These are phyloP conservation scores for Scheffersomyces quercinus DNA, from an alignment of 1,139 yeast species.

Conservation along the genomic window DNA sequence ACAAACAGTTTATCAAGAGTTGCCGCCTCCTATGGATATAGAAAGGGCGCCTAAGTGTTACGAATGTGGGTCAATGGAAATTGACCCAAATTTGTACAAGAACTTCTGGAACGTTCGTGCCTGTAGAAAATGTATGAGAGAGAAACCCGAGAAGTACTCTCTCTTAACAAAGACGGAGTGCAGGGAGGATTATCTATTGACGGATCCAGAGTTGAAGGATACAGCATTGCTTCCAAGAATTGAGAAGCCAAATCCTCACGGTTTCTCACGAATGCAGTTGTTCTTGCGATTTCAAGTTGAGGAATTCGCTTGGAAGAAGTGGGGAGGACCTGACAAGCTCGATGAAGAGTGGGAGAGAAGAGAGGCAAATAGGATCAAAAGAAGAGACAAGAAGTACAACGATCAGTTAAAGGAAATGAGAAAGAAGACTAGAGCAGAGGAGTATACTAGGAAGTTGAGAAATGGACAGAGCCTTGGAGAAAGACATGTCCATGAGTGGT, in stretches of 20 bases:
- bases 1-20: slow-evolving; percentile 46
- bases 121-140: slow-evolving; percentile 74
- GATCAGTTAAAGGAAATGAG: slow-evolving; percentile 81
- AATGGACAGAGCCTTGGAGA: slow-evolving; percentile 53
- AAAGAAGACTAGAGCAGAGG: slow-evolving; percentile 88
- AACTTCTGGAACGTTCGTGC: slow-evolving; percentile 69
- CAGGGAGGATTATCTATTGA: slow-evolving; percentile 83
- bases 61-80: slow-evolving; percentile 78
- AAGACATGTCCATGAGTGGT: slow-evolving; percentile 79
- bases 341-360: slow-evolving; percentile 92
- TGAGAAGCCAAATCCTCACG: slow-evolving; percentile 94
- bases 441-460: slow-evolving; percentile 69
- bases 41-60: slow-evolving; percentile 73
- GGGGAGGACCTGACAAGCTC: slow-evolving; percentile 89
- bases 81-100: slow-evolving; percentile 70
- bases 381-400: slow-evolving; percentile 80
- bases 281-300: slow-evolving; percentile 89
- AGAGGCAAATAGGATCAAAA: slow-evolving; percentile 65
- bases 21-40: slow-evolving; percentile 72
- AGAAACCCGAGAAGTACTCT: slow-evolving; percentile 83
- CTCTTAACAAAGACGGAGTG: slow-evolving; percentile 94
- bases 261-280: slow-evolving; percentile 90
- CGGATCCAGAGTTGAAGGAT: slow-evolving; percentile 90
- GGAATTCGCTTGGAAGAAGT: slow-evolving; percentile 85
- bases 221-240: slow-evolving; percentile 64